Base-by-base conservation (phyloP, 169 alveolate genomes). In the Plasmodium reichenowi region DNA sequence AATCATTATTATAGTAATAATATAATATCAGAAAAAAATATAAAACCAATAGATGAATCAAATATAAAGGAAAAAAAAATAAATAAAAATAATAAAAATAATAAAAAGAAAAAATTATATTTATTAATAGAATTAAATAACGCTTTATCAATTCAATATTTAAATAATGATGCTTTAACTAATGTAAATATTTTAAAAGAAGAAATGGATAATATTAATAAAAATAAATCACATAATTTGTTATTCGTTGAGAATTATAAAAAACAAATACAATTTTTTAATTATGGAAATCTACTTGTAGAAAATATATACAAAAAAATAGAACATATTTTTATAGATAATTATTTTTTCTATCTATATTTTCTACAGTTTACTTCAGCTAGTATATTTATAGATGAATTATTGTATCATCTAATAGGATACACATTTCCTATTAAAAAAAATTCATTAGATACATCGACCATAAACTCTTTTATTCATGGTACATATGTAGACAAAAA, bases 251-350 rank as follows among this genome's bases (percentile, higher is more conserved):
- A 86, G 71, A 86, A 86, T 26, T 59, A 86, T 38, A 86, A 86
- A 86, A 71, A 63, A 13, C 87, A 86, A 86, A 72, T 71, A n/a
- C 87, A 72, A 13, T 86, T 86, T 86, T 86, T 86, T 86, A 86
- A 86, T 17, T 72, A 86, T 60, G 92, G 92, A 13, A 86, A 86
- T 86, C 29, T 86, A 22, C 71, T 86, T 15, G 80, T 71, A 52
- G 92, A 86, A 86, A 86, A 86, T 86, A 63, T 86, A 10, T 86
- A 72, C 24, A 86, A 86, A 86, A 86, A 86, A 71, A 86, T 86
- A 8, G 92, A 86, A 43, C 74, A 86, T 59, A 86, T 86, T n/a
- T 86, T 86, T 72, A 62, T 86, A n/a, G 75, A 86, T 24, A 86
- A 86, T 62, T 86, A 86, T 86, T 86, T 29, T 86, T 86, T 64